Evolutionary conservation across 2,329 filamentous ascomycete species (phyloP), one percentile per base, ranked within the genome.

Genomic region (Fusarium palustre): DNA sequence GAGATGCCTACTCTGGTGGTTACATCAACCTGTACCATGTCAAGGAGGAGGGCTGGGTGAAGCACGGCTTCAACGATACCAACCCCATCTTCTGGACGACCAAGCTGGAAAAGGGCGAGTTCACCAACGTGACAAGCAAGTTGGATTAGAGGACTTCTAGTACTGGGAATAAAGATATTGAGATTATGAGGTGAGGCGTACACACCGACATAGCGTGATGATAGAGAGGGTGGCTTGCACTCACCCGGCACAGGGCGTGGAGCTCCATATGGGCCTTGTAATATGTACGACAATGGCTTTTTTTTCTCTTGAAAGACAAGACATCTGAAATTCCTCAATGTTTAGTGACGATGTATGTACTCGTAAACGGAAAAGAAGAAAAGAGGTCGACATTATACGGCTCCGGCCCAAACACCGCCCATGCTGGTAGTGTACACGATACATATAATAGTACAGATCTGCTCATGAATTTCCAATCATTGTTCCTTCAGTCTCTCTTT

Each of bases 51-150:
- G 96, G 96, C 75, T 99, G 96, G 96, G 94, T 97, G 77, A 97
- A 97, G 88, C 95, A 98, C 79, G 96, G 96, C 68, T 99, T 99
- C 87, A 94, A 86, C 78, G 96, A 99, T 82, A 98, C 95, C 75
- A 97, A 98, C 86, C 95, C 95, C 45, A 97, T 98, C 79, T 99
- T 99, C 91, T 99, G 96, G 96, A 92, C 97, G 87, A 97, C 94
- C 50, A 99, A 99, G 90, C 83, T 99, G 77, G 92, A 97, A 81
- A 97, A 97, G 89, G 94, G 94, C 81, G 96, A 99, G 85, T 99
- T 99, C 82, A 95, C 91, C 70, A 97, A 97, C 80, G 94, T 97
- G 55, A 97, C 93, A 61, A 92, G 91, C 75, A 84, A 90, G 76
- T 80, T 97, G 78, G 87, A 87, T n/a, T 88, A 75, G 42, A 61